Conservation (phyloP, 345 rosid species). For the Lagerstroemia speciosa region DNA sequence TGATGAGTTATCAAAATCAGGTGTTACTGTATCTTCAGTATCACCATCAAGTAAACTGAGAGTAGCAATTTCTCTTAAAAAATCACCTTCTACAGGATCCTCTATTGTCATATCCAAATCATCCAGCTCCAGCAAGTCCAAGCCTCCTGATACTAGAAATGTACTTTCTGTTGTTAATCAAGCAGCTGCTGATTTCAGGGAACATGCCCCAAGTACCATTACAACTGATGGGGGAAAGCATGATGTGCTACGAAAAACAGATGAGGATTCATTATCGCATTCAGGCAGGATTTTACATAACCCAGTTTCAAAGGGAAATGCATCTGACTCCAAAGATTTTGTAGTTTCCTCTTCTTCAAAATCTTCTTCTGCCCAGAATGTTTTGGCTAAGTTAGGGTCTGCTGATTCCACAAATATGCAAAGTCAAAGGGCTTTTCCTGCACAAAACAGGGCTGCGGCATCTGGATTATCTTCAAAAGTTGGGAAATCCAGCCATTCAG, state of each 20-base stretch:
- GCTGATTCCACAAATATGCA: conserved; percentile 25
- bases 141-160: conserved; percentile 38
- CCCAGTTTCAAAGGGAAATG: conserved; percentile 39
- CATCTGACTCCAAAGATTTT: conserved; percentile 45
- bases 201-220: conserved; percentile 32
- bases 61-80: conserved; percentile 36
- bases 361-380: conserved; percentile 38
- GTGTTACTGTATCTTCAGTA: conserved; percentile 21
- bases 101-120: conserved; percentile 26
- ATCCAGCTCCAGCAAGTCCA: conserved; percentile 29
- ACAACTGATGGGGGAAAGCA: conserved; percentile 34
- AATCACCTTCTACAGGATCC: conserved; percentile 32
- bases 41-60: conserved; percentile 30
- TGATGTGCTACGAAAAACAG: conserved; percentile 32
- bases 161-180: conserved; percentile 26
- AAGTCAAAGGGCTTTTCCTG: conserved; percentile 28
- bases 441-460: conserved; percentile 32
- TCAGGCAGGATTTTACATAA: conserved; percentile 47
- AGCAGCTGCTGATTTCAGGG: conserved; percentile 29
- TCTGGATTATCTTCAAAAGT: conserved; percentile 43
- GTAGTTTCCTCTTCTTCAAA: conserved; percentile 33
- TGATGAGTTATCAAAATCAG: conserved; percentile 35
- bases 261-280: conserved; percentile 32
- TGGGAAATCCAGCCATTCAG: conserved; percentile 54
- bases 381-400: conserved; percentile 26